Evolutionary conservation across 179 eudicot species (phyloP).

Genomic region (Carnegiea gigantea): DNA sequence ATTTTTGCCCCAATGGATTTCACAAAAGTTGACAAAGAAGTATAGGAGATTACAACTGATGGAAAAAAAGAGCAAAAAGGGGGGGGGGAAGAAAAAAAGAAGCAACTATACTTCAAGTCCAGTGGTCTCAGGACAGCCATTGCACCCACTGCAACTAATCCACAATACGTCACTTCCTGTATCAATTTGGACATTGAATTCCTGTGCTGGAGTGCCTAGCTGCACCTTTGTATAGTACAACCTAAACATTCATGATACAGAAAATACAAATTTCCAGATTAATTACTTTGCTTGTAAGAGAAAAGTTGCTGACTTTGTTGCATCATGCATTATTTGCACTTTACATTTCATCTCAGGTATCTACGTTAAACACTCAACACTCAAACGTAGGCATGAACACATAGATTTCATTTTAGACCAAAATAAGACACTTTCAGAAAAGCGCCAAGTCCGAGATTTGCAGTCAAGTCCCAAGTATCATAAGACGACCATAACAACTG

Average conservation of each 20-base stretch:
- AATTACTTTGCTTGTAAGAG: not conserved
- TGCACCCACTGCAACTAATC: constrained; percentile 75
- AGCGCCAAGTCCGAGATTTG: too few relatives aligned
- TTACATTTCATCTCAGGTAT: not conserved
- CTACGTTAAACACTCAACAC: not conserved
- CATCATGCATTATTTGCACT: not conserved
- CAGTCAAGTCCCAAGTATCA: too few relatives aligned
- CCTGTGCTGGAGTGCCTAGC: constrained; percentile 76
- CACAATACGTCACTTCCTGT: constrained; percentile 96
- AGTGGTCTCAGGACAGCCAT: constrained; percentile 78
- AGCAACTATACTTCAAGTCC: constrained; percentile 68
- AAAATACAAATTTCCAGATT: not conserved
- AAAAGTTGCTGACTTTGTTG: not conserved
- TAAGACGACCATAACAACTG: too few relatives aligned
- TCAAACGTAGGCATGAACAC: not conserved
- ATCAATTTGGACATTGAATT: constrained; percentile 85
- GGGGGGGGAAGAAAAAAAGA: not conserved
- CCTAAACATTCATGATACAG: constrained; percentile 37
- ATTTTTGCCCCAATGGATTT: not conserved
- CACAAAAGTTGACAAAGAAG: too few relatives aligned
- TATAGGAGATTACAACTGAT: too few relatives aligned
- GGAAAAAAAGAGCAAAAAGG: too few relatives aligned
- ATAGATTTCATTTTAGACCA: too few relatives aligned
- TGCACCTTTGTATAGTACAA: constrained; percentile 75
- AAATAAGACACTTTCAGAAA: too few relatives aligned